Evolutionary conservation across 768 basidiomycete species (phyloP).

Genomic region (Vararia minispora): DNA sequence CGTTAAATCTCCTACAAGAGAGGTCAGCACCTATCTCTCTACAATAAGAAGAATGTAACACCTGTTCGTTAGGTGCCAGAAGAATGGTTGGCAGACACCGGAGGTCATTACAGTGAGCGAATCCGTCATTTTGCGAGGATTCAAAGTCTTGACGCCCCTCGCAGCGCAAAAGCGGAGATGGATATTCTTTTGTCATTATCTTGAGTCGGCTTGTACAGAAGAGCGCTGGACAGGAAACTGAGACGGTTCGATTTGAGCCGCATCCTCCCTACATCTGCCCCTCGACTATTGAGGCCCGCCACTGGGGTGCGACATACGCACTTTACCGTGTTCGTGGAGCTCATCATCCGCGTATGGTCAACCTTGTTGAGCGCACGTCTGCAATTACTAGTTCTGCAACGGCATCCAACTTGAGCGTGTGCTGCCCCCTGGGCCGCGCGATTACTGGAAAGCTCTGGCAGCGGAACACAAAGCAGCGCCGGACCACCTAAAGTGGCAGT

Average conservation of each 20-base stretch:
- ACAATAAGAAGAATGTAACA: neutral
- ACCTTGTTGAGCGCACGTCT: constrained; percentile 15
- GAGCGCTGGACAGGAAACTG: constrained; percentile 40
- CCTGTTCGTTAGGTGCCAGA: constrained; percentile 57
- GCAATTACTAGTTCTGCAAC: constrained; percentile 54
- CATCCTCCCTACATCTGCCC: constrained; percentile 57
- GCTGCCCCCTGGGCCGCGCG: constrained; percentile 74
- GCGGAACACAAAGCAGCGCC: constrained; percentile 57
- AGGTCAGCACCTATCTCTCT: constrained; percentile 29
- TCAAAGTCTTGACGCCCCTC: constrained; percentile 8
- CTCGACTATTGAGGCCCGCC: constrained; percentile 73
- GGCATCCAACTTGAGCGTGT: constrained; percentile 60
- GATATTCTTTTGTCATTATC: constrained; percentile 57
- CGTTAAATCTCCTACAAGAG: constrained; percentile 69
- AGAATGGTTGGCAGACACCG: constrained; percentile 83
- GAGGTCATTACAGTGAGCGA: constrained; percentile 59
- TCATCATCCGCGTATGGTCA: neutral
- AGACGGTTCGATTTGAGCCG: constrained; percentile 62
- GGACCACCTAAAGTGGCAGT: constrained; percentile 77
- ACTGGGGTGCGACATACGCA: constrained; percentile 85
- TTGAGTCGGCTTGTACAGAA: constrained; percentile 63
- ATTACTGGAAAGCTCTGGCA: constrained; percentile 78
- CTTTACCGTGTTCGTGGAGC: constrained; percentile 65
- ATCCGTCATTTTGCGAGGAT: neutral
- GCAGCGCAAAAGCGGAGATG: constrained; percentile 36